Percentiles rank a stretch among this genome's conserved stretches.
phyloP scores from a whole-genome alignment of 495 filamentous ascomycete species.

The Neurospora tetraspora region DNA sequence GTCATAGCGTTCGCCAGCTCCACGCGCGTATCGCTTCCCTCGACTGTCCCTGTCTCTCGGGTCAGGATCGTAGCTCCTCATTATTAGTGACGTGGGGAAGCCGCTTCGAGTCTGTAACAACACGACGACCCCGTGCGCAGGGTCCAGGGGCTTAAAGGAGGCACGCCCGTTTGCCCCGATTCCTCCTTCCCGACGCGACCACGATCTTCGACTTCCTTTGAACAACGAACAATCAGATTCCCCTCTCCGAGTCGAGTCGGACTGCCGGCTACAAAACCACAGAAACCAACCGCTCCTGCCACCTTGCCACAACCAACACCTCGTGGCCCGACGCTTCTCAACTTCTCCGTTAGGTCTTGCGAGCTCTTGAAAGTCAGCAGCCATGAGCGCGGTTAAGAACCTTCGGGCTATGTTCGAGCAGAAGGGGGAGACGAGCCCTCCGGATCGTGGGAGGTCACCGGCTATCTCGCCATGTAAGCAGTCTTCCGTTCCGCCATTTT shows the following conservation, averaged over 20 bases:
- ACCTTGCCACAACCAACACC: neutral
- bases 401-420: conserved; percentile 86
- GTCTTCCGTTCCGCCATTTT: neutral
- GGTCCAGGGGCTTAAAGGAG: neutral
- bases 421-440: conserved; percentile 51
- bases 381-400: conserved; percentile 47
- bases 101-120: neutral
- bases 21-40: neutral
- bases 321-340: neutral
- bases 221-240: neutral
- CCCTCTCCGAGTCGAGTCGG: neutral
- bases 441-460: conserved; percentile 66
- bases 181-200: neutral
- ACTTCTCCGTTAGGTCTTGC: neutral
- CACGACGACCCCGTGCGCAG: neutral
- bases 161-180: neutral
- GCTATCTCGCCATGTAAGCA: conserved; percentile 29
- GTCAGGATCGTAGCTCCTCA: neutral
- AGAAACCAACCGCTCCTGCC: neutral
- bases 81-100: neutral
- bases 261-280: neutral
- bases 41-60: neutral
- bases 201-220: neutral
- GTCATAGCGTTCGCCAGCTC: neutral
- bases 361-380: conserved; percentile 10